Conservation (phyloP, 2,329 filamentous ascomycete genomes). For the Fusarium equiseti region DNA sequence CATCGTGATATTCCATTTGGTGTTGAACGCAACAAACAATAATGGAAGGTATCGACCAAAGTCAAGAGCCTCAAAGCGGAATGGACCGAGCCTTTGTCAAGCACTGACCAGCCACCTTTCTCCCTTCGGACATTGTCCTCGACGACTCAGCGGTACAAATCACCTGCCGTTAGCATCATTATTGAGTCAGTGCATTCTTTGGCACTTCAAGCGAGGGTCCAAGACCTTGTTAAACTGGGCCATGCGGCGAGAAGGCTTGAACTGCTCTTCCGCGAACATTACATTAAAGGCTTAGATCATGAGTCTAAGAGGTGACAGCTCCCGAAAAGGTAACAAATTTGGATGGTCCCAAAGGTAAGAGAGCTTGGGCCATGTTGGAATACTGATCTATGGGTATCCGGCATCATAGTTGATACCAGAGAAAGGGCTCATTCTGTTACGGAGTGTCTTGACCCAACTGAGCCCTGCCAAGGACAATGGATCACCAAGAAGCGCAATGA, state of each 20-base stretch:
- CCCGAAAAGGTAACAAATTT: background rate
- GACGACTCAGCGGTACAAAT: slow-evolving; percentile 4
- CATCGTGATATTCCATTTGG: slow-evolving; percentile 1
- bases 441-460: background rate
- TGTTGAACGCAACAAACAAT: background rate
- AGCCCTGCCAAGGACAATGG: background rate
- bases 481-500: background rate
- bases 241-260: background rate
- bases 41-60: background rate
- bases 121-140: background rate
- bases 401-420: too few species aligned
- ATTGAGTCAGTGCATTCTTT: slow-evolving; percentile 30
- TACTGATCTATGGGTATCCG: too few species aligned
- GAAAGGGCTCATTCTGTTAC: background rate
- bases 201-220: slow-evolving; percentile 6
- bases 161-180: slow-evolving; percentile 9
- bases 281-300: background rate
- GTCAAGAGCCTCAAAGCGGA: slow-evolving; percentile 20
- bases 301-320: background rate
- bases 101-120: slow-evolving; percentile 18
- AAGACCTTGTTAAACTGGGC: background rate
- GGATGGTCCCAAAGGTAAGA: background rate
- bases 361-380: background rate
- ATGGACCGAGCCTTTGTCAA: slow-evolving; percentile 13
- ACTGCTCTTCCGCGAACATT: background rate